phyloP scores from a whole-genome alignment of 208 protist genomes.

The Leishmania guyanensis region DNA sequence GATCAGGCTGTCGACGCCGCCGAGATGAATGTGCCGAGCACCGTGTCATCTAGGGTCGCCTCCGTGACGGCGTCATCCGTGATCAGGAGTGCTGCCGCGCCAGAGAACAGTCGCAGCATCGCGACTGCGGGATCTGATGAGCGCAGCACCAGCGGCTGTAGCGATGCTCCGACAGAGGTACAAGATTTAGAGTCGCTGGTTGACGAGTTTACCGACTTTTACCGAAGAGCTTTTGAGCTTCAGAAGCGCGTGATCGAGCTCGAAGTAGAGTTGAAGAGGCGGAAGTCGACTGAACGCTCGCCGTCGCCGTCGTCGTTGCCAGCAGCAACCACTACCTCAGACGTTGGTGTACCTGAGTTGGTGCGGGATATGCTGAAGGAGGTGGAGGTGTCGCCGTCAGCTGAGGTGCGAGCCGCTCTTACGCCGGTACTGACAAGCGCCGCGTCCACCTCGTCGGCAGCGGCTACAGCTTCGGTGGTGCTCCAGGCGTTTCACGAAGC shows the following conservation, averaged over 20 bases:
- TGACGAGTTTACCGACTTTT: constrained; percentile 74
- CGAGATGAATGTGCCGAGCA: constrained; percentile 23
- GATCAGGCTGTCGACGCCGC: constrained; percentile 35
- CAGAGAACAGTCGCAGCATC: background rate
- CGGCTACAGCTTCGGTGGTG: constrained; percentile 3
- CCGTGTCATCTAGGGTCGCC: constrained; percentile 7
- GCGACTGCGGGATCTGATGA: background rate
- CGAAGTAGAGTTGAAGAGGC: constrained; percentile 39
- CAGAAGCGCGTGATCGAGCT: constrained; percentile 45
- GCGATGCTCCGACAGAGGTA: constrained; percentile 43
- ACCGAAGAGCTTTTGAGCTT: constrained; percentile 35
- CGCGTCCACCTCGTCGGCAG: background rate
- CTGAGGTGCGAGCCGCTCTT: constrained; percentile 11
- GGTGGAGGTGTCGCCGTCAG: constrained; percentile 20
- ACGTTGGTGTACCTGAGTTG: background rate
- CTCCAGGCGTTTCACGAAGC: constrained; percentile 27
- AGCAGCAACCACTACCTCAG: background rate
- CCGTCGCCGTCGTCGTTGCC: background rate
- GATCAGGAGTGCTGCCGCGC: background rate
- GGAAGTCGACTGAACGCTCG: background rate
- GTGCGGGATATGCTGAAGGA: constrained; percentile 17
- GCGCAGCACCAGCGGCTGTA: background rate
- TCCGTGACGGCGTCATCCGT: constrained; percentile 1
- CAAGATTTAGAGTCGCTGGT: constrained; percentile 74
- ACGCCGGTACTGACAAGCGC: constrained; percentile 9